Evolutionary conservation across 192 early-diverging fungal genomes (phyloP).

Genomic region (Coemansia reversa): DNA sequence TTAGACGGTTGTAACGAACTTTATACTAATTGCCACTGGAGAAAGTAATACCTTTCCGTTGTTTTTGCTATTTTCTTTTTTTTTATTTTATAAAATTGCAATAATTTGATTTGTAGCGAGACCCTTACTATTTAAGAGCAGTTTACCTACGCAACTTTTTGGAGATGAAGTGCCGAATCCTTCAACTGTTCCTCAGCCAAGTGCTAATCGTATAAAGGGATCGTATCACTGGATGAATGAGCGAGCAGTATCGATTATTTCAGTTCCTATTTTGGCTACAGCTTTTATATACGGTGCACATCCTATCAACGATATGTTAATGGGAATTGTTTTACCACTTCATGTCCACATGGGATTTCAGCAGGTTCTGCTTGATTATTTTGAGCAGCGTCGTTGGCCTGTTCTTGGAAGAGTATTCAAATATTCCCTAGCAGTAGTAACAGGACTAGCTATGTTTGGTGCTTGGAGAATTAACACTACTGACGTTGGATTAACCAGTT

Average conservation of each 20-base stretch:
- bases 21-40: not conserved
- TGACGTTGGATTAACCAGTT: slow-evolving; percentile 90
- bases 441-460: slow-evolving; percentile 38
- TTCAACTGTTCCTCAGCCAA: slow-evolving; percentile 49
- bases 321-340: slow-evolving; percentile 88
- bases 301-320: slow-evolving; percentile 82
- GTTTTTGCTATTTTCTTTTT: too few relatives aligned
- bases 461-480: slow-evolving; percentile 93
- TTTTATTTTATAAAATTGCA: not conserved
- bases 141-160: slow-evolving; percentile 24
- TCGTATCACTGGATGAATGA: slow-evolving; percentile 97
- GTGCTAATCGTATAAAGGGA: slow-evolving; percentile 70
- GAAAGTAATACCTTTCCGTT: not conserved
- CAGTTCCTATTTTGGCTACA: slow-evolving; percentile 75
- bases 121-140: slow-evolving; percentile 36
- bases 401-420: slow-evolving; percentile 60
- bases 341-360: slow-evolving; percentile 90
- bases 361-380: slow-evolving; percentile 77
- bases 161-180: slow-evolving; percentile 53
- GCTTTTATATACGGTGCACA: slow-evolving; percentile 78
- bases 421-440: slow-evolving; percentile 68
- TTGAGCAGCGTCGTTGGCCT: slow-evolving; percentile 66
- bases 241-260: slow-evolving; percentile 73
- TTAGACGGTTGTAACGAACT: too few relatives aligned
- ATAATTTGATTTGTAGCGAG: slow-evolving; percentile 7